Base-by-base conservation (phyloP, 1,139 yeast species). In the Candida sanyaensis region DNA sequence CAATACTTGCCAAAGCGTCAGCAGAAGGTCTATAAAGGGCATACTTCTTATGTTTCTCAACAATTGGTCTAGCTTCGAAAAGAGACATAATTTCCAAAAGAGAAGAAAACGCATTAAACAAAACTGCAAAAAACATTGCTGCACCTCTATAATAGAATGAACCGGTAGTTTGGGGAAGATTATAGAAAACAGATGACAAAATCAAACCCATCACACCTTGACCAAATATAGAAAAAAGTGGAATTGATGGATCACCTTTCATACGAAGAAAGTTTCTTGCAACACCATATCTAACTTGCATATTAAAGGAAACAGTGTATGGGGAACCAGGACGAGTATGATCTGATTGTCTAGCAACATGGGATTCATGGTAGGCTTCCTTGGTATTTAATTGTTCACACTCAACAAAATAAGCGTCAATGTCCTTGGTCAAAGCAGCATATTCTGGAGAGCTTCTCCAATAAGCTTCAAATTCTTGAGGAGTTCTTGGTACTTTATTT, bases 11-110 rank as follows among this genome's bases (percentile, higher is more conserved):
- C 43, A 83, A 60, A 5, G 87, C 82, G 61, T 84, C 87, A 21
- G 84, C 85, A 23, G 87, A 78, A 27, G 84, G 81, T 51, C 82
- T 82, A 56, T 83, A 84, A 64, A 84, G 72, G 5, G 86, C 83
- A 58, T 78, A 83, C 21, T 78, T 73, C 56, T 79, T 80, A 56
- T 84, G 88, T 62, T 83, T 83, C 51, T 79, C 79, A 43, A 82
- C 71, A 56, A 83, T 77, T 13, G 81, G 81, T 60, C 88, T 75
- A 45, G 80, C 75, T 44, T 78, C 80, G 55, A 77, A 84, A 41
- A 81, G 68, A 46, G 77, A 65, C 49, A 82, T 71, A 57, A 83
- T 80, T 65, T 81, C 86, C 55, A 84, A 80, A 53, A 81, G 61
- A 6, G 85, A 76, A 6, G 82, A 65, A 55, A 82, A 73, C 27